Evolutionary conservation across 768 basidiomycete genomes (phyloP).

Genomic region (Lyophyllum semitale): DNA sequence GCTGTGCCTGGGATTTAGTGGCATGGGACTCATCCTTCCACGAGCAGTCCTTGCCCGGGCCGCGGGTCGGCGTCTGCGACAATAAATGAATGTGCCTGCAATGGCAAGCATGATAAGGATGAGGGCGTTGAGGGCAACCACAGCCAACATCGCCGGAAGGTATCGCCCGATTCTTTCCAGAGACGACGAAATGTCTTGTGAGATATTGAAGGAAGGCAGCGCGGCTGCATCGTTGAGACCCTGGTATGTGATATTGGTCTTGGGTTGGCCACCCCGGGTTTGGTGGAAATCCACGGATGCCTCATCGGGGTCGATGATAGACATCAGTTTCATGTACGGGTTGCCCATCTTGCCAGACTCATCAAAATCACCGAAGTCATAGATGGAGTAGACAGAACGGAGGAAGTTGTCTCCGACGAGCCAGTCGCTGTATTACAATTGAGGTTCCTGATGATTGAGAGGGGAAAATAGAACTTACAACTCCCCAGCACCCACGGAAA

Average conservation of each 20-base stretch:
- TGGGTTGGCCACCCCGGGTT: constrained; percentile 63
- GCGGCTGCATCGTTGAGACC: constrained; percentile 45
- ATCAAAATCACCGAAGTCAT: constrained; percentile 83
- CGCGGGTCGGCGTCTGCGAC: constrained; percentile 43
- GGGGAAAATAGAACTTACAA: constrained; percentile 49
- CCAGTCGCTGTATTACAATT: constrained; percentile 62
- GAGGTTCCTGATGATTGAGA: neutral
- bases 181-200: constrained; percentile 57
- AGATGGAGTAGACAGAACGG: constrained; percentile 80
- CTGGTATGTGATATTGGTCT: constrained; percentile 70
- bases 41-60: constrained; percentile 30
- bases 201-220: constrained; percentile 52
- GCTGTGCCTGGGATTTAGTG: constrained; percentile 49
- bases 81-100: constrained; percentile 54
- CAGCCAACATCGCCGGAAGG: constrained; percentile 72
- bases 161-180: constrained; percentile 64
- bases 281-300: constrained; percentile 74
- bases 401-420: constrained; percentile 82
- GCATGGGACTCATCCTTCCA: constrained; percentile 60
- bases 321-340: constrained; percentile 77
- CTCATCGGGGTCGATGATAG: constrained; percentile 66
- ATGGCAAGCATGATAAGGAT: constrained; percentile 60
- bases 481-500: constrained; percentile 60
- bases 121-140: constrained; percentile 79
- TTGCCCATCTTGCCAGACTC: constrained; percentile 63